Evolutionary conservation across 1,139 yeast species (phyloP), one percentile per base, ranked within the genome.

Genomic region (Lodderomyces metapsilosis): DNA sequence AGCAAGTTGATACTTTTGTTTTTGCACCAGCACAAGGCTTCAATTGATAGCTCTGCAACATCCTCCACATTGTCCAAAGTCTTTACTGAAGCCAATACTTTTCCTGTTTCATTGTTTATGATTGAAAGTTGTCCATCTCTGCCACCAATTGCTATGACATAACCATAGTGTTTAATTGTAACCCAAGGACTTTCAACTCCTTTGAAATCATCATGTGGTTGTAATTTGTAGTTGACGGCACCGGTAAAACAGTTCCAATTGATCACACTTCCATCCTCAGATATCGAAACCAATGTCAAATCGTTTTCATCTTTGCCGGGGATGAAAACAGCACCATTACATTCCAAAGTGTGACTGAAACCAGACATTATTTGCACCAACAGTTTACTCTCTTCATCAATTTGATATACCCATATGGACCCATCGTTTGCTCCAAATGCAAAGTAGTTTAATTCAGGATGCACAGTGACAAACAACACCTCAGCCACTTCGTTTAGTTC

Each of bases 351-450:
- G 65, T 88, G 97, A 25, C 83, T 79, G 58, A 80, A 84, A 21
- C 95, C 92, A 36, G 89, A 80, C 78, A 89, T 83, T 36, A 88
- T 66, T 59, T 84, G 88, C 35, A 76, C 84, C 44, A 82, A 61
- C n/a, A 75, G 63, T 42, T 76, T 76, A 38, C 74, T 62, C 12
- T 62, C 57, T 34, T 78, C 78, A 50, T 80, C 84, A 37, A 89
- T 75, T 54, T 84, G 86, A 60, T 88, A 92, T 24, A 86, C 89
- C 96, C 97, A 92, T 11, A 91, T 95, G 0, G 96, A 84, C 2
- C 98, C 98, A 61, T 91, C 97, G 9, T 73, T 71, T 31, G 91
- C 92, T 46, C 98, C 98, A 57, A 88, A 88, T n/a, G 98, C 97
- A 68, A 92, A 88, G 43, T 82, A 77, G 48, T 84, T 85, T 50